A percentile compares a stretch with the other conserved stretches of the same genome.
phyloP scores from a whole-genome alignment of 2,329 filamentous ascomycete genomes.

The Colletotrichum agaves region DNA sequence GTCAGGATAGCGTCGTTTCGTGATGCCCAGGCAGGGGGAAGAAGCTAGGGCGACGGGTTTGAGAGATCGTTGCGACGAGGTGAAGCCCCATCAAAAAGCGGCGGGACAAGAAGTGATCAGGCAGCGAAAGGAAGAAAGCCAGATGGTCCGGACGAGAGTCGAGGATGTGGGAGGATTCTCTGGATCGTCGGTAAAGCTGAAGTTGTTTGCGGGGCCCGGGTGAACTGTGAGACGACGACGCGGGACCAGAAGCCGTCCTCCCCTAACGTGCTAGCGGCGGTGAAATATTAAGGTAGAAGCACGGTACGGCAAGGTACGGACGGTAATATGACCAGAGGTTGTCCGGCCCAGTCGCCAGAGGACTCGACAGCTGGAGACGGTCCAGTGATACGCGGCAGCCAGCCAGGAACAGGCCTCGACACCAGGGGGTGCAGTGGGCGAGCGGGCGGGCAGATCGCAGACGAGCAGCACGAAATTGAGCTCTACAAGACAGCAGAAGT shows the following conservation, averaged over 20 bases:
- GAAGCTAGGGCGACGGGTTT: slow-evolving; percentile 25
- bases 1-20: slow-evolving; percentile 32
- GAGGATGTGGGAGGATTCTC: slow-evolving; percentile 22
- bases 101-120: slow-evolving; percentile 21
- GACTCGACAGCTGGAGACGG: slow-evolving; percentile 35
- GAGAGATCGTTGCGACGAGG: slow-evolving; percentile 22
- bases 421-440: background rate
- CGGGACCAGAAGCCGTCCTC: slow-evolving; percentile 37
- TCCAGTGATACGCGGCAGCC: slow-evolving; percentile 31
- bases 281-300: slow-evolving; percentile 35
- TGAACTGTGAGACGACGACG: slow-evolving; percentile 39
- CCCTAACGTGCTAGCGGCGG: slow-evolving; percentile 37
- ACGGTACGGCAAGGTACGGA: slow-evolving; percentile 17
- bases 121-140: slow-evolving; percentile 30
- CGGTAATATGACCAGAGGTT: slow-evolving; percentile 28
- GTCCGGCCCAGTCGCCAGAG: slow-evolving; percentile 20
- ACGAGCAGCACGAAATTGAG: slow-evolving; percentile 6
- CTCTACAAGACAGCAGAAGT: background rate
- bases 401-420: slow-evolving; percentile 35
- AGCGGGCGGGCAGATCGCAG: slow-evolving; percentile 18
- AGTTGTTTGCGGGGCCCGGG: slow-evolving; percentile 40
- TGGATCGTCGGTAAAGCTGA: slow-evolving; percentile 38
- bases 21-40: slow-evolving; percentile 26
- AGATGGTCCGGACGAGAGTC: slow-evolving; percentile 23
- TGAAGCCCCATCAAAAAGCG: slow-evolving; percentile 29